phyloP scores from a whole-genome alignment of 257 asterid genomes.

The Solanum pennellii region DNA sequence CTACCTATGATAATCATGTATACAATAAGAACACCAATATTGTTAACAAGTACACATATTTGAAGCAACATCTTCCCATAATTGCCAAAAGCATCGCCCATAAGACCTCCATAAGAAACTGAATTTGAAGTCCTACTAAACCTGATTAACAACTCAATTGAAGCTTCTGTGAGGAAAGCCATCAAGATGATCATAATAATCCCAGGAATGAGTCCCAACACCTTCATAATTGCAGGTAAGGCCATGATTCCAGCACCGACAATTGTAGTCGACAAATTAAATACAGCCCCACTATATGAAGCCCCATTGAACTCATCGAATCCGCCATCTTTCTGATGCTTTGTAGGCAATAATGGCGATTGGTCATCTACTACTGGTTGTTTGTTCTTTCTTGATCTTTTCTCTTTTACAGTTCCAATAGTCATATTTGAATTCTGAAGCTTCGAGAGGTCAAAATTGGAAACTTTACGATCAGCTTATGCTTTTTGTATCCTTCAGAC shows the following conservation, averaged over 20 bases:
- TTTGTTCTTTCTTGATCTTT: constrained; percentile 40
- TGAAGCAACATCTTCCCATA: constrained; percentile 62
- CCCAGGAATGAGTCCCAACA: constrained; percentile 64
- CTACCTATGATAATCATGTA: constrained; percentile 86
- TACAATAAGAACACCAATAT: constrained; percentile 71
- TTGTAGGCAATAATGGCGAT: constrained; percentile 57
- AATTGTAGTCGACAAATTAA: constrained; percentile 70
- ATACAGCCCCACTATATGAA: constrained; percentile 80
- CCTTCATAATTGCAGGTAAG: constrained; percentile 77
- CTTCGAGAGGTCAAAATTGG: not conserved
- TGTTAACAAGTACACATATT: constrained; percentile 54
- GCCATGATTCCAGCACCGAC: constrained; percentile 94
- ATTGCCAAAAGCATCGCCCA: constrained; percentile 73
- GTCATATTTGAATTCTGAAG: constrained; percentile 32
- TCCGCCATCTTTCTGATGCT: constrained; percentile 38
- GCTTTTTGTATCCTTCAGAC: constrained; percentile 1
- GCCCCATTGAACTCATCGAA: constrained; percentile 79
- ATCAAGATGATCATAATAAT: constrained; percentile 47
- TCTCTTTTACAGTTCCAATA: constrained; percentile 25
- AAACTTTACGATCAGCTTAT: not conserved
- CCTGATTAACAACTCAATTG: constrained; percentile 59
- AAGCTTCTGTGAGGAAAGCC: constrained; percentile 79
- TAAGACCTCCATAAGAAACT: constrained; percentile 64
- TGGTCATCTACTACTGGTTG: constrained; percentile 35
- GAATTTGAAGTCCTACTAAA: constrained; percentile 61